These are phyloP conservation scores for Tetradesmus lagerheimii DNA, from an alignment of 139 green algal species.

Conservation along the genomic window DNA sequence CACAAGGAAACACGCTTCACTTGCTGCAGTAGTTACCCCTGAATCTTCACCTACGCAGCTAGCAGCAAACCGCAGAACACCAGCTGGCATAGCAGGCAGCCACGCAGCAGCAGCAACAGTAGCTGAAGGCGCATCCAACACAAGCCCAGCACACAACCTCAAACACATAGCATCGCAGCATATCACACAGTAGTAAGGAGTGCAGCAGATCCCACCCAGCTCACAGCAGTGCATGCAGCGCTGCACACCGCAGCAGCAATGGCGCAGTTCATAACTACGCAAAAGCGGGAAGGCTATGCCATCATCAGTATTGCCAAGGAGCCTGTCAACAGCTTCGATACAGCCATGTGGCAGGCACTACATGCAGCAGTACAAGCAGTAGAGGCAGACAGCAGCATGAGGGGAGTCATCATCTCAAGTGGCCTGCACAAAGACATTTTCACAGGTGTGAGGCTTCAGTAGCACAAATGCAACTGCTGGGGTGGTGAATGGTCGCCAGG, in stretches of 20 bases:
- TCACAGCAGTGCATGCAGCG: not conserved
- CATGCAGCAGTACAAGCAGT: constrained; percentile 58
- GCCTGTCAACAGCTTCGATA: constrained; percentile 57
- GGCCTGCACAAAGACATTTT: constrained; percentile 84
- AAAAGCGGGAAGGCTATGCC: constrained; percentile 29
- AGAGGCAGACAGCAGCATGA: constrained; percentile 67
- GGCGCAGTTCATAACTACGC: constrained; percentile 8
- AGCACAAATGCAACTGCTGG: not conserved
- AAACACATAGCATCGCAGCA: not conserved
- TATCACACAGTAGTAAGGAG: not conserved
- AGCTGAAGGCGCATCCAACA: too few species aligned
- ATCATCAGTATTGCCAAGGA: constrained; percentile 53
- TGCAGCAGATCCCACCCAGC: too few species aligned
- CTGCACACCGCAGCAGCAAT: not conserved
- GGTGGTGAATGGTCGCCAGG: too few species aligned
- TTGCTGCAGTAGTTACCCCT: too few species aligned
- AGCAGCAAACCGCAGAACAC: too few species aligned
- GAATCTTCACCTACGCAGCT: too few species aligned
- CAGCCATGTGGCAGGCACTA: constrained; percentile 55
- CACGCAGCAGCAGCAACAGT: too few species aligned
- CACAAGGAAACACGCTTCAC: not conserved
- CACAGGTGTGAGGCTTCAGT: constrained; percentile 53
- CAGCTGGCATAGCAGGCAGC: too few species aligned
- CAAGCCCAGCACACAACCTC: too few species aligned
- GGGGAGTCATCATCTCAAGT: constrained; percentile 77